phyloP scores from a whole-genome alignment of 306 rosid species.

The Fagus crenata region DNA sequence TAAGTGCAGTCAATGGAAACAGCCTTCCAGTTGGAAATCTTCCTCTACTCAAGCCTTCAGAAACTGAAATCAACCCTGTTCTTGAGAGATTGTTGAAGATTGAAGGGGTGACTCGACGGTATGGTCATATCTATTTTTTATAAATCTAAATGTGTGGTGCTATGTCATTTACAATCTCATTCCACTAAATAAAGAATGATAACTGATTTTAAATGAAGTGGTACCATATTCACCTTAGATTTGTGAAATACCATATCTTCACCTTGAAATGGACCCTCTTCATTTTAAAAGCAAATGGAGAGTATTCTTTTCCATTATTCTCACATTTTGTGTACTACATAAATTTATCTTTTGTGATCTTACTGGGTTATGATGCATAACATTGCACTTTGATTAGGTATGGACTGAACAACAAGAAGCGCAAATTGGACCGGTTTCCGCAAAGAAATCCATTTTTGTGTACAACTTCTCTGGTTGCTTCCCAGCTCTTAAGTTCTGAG shows the following conservation, averaged over 20 bases:
- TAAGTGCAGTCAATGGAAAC: conserved; percentile 14
- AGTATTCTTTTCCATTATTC: background rate
- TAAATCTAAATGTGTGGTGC: too few species aligned
- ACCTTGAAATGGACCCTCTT: too few species aligned
- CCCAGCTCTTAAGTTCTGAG: conserved; percentile 26
- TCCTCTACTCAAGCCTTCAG: conserved; percentile 12
- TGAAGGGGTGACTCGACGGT: conserved; percentile 32
- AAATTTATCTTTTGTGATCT: background rate
- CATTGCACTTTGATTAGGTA: conserved; percentile 26
- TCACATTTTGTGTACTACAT: background rate
- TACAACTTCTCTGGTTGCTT: conserved; percentile 19
- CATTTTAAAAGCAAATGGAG: too few species aligned
- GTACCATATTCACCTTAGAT: too few species aligned
- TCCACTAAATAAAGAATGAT: too few species aligned
- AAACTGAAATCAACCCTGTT: conserved; percentile 1
- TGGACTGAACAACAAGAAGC: conserved; percentile 27
- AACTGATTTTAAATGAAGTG: too few species aligned
- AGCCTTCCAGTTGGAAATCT: conserved; percentile 5
- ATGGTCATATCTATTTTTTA: background rate
- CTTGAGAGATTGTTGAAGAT: conserved; percentile 25
- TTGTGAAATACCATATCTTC: too few species aligned
- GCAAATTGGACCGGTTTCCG: conserved; percentile 20
- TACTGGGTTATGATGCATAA: conserved; percentile 7
- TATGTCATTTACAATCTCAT: too few species aligned
- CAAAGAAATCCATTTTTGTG: conserved; percentile 11